Evolutionary conservation across 1,139 yeast genomes (phyloP), one percentile per base, ranked within the genome.

Genomic region (Nadsonia starkeyi-henricii): DNA sequence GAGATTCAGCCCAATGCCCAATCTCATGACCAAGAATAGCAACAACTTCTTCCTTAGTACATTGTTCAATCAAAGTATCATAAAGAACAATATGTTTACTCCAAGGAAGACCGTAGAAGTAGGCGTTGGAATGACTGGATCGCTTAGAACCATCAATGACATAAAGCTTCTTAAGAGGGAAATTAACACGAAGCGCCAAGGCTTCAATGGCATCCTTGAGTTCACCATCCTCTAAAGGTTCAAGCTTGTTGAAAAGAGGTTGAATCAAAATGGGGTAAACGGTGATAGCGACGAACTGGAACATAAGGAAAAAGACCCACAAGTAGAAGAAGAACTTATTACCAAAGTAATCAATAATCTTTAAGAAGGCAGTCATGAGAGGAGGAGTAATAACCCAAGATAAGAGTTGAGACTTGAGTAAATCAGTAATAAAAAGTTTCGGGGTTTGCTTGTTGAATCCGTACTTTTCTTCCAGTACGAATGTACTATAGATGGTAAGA

Each of bases 21-120:
- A 91, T 83, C 69, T 91, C 98, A 62, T 91, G 98, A 20, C 95
- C 97, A 58, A 91, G 73, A 1, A 91, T 95, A 43, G 98, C 96
- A 48, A 89, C 86, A 33, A 89, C 85, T 66, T 91, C 95, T 46
- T 75, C 76, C 36, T 78, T 75, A 36, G 88, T 69, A 33, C 89
- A 80, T 51, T 85, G 83, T 53, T 84, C 80, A 55, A 91, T 81
- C 67, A 91, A 75, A 8, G 97, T 91, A 60, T 91, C 98, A 63
- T 73, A 91, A 48, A 91, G 74, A 46, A 91, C 97, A 67, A 91
- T 91, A 65, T 89, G 91, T 67, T 91, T 91, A 51, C 88, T 81
- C 93, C 96, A 89, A 44, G 98, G 98, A 58, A 91, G 73, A 4
- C 98, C 98, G 56, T 85, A 79, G 63, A 91, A 91, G 65, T 85